These are phyloP conservation scores for Verticillium longisporum DNA, from an alignment of 2,329 filamentous ascomycete genomes.

Conservation along the genomic window DNA sequence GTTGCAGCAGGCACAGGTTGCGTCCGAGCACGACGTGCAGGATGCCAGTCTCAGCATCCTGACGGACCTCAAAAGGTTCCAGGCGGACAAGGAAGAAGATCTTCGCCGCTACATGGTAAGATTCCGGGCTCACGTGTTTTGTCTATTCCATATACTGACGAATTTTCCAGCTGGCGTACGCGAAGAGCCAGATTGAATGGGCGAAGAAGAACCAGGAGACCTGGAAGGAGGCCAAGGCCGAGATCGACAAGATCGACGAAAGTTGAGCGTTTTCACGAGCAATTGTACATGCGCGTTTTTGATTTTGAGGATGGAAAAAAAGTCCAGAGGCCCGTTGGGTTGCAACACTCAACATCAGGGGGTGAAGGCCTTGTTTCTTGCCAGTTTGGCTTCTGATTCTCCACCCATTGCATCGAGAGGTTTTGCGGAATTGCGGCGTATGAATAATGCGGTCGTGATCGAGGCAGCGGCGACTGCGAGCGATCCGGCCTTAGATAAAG, in stretches of 20 bases:
- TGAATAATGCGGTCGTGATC: neutral
- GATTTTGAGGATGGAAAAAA: no score
- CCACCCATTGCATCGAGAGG: neutral
- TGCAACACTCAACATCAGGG: neutral
- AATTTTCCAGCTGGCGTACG: slow-evolving; percentile 71
- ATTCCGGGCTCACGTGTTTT: slow-evolving; percentile 8
- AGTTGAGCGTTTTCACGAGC: slow-evolving; percentile 21
- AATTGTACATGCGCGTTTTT: no score
- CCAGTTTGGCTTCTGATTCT: neutral
- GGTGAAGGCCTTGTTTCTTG: neutral
- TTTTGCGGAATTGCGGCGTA: neutral
- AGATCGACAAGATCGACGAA: slow-evolving; percentile 81
- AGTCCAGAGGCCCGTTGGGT: neutral
- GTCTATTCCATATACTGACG: slow-evolving; percentile 10
- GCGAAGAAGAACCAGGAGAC: slow-evolving; percentile 84
- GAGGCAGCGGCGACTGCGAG: neutral
- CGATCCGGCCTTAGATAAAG: neutral
- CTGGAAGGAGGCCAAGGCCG: slow-evolving; percentile 83
- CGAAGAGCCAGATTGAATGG: slow-evolving; percentile 90
- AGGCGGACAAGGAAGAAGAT: slow-evolving; percentile 92
- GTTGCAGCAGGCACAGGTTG: slow-evolving; percentile 84
- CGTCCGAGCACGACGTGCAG: slow-evolving; percentile 84
- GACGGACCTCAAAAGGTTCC: slow-evolving; percentile 86
- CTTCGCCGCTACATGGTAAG: slow-evolving; percentile 91
- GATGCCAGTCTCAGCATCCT: slow-evolving; percentile 86